Evolutionary conservation across 1,139 yeast genomes (phyloP), one percentile per base, ranked within the genome.

Genomic region (Pichia sp.): DNA sequence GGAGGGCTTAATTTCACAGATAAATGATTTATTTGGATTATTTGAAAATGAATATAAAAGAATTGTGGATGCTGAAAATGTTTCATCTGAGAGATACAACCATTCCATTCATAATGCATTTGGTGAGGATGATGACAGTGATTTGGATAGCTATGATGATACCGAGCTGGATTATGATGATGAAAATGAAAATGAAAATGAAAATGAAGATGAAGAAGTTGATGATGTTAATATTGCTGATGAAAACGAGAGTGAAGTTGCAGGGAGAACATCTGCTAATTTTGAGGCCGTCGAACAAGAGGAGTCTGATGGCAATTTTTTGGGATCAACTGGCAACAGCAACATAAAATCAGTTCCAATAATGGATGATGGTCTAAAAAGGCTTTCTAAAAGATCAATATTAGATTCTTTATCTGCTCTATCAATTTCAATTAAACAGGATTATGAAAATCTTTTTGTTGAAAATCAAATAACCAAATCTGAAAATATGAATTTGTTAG

Each of bases 1-100:
- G 48, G 94, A 87, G 55, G 96, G 96, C 0, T 65, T 84, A 25
- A 65, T 84, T 10, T 68, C 73, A 20, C 90, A 85, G 56, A 66
- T 76, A 4, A 53, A 56, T 4, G 53, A 57, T 1, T 51, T 68
- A 12, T 42, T 60, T 4, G 59, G 10, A 9, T 23, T 31, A 9
- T 39, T 47, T 26, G 27, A 37, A 20, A 28, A 5, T 10, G 40
- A 43, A n/a, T 29, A 24, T 28, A 25, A 28, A 25, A 40, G 37
- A 39, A 30, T 30, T 30, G 23, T 25, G 11, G 42, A 32, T 22
- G 5, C 4, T 40, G 16, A 28, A 16, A 8, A 56, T 9, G 56
- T 50, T 6, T 32, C 35, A 32, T 6, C 16, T 32, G 35, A 22
- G 4, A 10, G 8, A 10, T 11, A 32, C 11, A 6, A 9, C 11